Evolutionary conservation across 2,329 filamentous ascomycete genomes (phyloP), one percentile per base, ranked within the genome.

Genomic region (Aspergillus novofumigatus): DNA sequence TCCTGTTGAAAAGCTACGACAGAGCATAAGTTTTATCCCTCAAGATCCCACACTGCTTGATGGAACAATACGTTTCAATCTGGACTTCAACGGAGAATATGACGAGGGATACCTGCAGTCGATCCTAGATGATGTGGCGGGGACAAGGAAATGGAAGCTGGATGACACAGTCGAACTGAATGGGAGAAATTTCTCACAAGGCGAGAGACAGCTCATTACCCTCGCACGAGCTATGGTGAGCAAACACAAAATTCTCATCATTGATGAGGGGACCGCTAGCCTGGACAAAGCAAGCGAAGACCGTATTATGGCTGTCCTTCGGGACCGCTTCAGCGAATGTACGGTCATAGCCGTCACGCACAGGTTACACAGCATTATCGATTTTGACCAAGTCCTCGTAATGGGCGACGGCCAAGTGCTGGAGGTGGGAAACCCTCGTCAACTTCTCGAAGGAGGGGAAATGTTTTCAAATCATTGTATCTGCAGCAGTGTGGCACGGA

Each of bases 11-110:
- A 83, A 86, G 56, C 75, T 91, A 17, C 81, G 89, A 28, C 85
- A 83, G n/a, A 80, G 87, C 0, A 73, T 92, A 2, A 86, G 87
- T 51, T 91, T 91, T 63, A 91, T 92, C 54, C 89, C 89, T 3
- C 86, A 90, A 74, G 88, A 92, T 62, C 88, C 89, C 21, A 69
- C 65, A 3, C 58, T 70, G 17, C 68, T 70, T 57, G 59, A 64
- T 9, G 67, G 67, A n/a, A 68, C 66, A 8, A 56, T 70, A 23
- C 61, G 68, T 38, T 66, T 55, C 53, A 69, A 72, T 56, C 54
- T 69, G 23, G 67, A 70, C 58, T 65, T 55, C 17, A 55, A 41
- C 21, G 44, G 49, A 20, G 44, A 26, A 3, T 20, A 26, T 25
- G 14, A 26, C 3, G 53, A 55, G 20, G 53, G 49, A 32, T 42